Conservation (phyloP, 305 asterid species). For the Lippia alba region DNA sequence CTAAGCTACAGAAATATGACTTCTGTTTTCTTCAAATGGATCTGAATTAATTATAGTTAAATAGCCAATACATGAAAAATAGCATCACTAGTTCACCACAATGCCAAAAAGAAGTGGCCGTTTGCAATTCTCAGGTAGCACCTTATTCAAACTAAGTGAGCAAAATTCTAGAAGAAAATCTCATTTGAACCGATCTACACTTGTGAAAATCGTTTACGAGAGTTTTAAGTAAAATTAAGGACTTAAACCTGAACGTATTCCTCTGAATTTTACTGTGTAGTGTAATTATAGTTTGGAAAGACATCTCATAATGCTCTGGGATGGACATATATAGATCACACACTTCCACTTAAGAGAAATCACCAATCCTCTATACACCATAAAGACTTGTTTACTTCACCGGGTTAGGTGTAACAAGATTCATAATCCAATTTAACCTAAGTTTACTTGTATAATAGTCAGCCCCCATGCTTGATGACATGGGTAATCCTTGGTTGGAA, state of each 20-base stretch:
- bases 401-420: too few relatives aligned
- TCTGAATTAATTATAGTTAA: not conserved
- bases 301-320: too few relatives aligned
- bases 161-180: not conserved
- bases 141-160: not conserved
- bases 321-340: too few relatives aligned
- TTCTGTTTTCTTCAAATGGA: not conserved
- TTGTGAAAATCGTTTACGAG: not conserved
- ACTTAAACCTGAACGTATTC: constrained; percentile 4
- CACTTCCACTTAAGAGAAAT: too few relatives aligned
- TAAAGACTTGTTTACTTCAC: too few relatives aligned
- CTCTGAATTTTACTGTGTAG: not conserved
- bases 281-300: too few relatives aligned
- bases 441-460: too few relatives aligned
- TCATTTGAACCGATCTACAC: not conserved
- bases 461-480: too few relatives aligned
- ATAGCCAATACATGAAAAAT: not conserved
- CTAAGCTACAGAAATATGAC: not conserved
- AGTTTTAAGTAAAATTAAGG: not conserved
- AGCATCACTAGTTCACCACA: not conserved
- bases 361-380: too few relatives aligned
- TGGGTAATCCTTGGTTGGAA: too few relatives aligned
- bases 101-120: not conserved
- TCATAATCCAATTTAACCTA: too few relatives aligned
- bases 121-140: not conserved